Evolutionary conservation across 2,329 filamentous ascomycete species (phyloP), one percentile per base, ranked within the genome.

Genomic region (Sclerotinia minor): DNA sequence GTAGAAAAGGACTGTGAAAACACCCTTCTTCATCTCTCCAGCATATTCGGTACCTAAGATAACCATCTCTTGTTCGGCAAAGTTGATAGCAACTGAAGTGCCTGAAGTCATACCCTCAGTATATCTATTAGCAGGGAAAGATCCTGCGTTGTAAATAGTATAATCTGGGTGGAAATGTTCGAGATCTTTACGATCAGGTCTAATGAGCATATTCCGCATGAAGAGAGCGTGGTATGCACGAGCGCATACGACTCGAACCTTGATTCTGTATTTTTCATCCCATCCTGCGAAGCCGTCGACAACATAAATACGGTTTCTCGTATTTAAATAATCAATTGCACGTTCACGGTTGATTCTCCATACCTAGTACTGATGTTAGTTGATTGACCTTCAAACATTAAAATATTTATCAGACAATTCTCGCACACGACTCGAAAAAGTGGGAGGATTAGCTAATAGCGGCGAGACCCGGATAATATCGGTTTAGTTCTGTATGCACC

Each of bases 201-300:
- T 91, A 84, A 99, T 99, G 79, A 99, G 91, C 95, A 99, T 99
- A 87, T 99, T 99, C 79, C 94, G 92, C 95, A 99, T 99, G 89
- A 99, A 99, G 73, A 99, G 88, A 71, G 95, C 95, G 87, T 99
- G 95, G 87, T 99, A 99, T 81, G 95, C 95, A 79, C 95, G 94
- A 74, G 95, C 95, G 83, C 95, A 99, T 79, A 99, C 94, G 73
- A 99, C 94, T 78, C 95, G 94, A 76, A 99, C 95, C 77, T 89
- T 92, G 83, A 99, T 98, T 74, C 94, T 88, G 86, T 99, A 99
- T 81, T 95, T 94, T 84, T 96, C 90, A 77, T 99, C 95, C 95
- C 95, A 99, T 80, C 95, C 95, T 74, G 95, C 95, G 79, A 90
- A 99, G 73, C 95, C 95, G 80, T 99, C 95, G 73, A 99, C 86